These are phyloP conservation scores for Talaromyces verruculosus DNA, from an alignment of 2,329 filamentous ascomycete genomes.

Conservation along the genomic window DNA sequence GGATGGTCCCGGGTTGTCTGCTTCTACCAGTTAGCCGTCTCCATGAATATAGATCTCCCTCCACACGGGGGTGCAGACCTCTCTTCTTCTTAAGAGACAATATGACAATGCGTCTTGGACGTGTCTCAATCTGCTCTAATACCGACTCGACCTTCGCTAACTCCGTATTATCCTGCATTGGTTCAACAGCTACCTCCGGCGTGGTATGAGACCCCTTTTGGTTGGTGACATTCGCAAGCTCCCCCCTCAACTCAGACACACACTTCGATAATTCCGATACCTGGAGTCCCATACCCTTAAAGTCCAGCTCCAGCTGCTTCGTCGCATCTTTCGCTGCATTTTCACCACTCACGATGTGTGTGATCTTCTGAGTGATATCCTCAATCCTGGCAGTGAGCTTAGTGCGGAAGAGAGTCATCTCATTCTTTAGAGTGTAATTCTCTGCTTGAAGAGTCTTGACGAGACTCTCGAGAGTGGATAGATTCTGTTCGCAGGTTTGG, in stretches of 20 bases:
- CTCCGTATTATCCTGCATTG: background rate
- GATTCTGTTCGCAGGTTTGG: slow-evolving; percentile 8
- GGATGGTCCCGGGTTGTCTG: background rate
- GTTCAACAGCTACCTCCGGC: background rate
- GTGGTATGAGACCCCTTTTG: background rate
- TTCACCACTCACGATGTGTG: background rate
- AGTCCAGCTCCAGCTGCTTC: background rate
- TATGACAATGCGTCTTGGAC: background rate
- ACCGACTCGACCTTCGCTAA: background rate
- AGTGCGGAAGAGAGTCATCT: slow-evolving; percentile 11
- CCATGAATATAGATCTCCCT: background rate
- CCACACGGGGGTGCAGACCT: background rate
- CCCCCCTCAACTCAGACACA: slow-evolving; percentile 6
- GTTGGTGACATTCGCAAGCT: background rate
- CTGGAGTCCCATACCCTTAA: slow-evolving; percentile 7
- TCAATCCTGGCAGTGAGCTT: slow-evolving; percentile 14
- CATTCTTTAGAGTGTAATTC: slow-evolving; percentile 20
- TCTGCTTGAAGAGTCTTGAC: slow-evolving; percentile 20
- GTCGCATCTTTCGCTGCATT: background rate
- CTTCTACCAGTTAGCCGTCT: background rate
- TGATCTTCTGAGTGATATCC: slow-evolving; percentile 17
- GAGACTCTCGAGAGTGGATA: slow-evolving; percentile 16
- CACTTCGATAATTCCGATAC: slow-evolving; percentile 10
- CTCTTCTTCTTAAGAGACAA: slow-evolving; percentile 7
- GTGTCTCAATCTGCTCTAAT: background rate